Base-by-base conservation (phyloP, 1,284 basidiomycete genomes). In the Austroboletus novae-zelandiae region DNA sequence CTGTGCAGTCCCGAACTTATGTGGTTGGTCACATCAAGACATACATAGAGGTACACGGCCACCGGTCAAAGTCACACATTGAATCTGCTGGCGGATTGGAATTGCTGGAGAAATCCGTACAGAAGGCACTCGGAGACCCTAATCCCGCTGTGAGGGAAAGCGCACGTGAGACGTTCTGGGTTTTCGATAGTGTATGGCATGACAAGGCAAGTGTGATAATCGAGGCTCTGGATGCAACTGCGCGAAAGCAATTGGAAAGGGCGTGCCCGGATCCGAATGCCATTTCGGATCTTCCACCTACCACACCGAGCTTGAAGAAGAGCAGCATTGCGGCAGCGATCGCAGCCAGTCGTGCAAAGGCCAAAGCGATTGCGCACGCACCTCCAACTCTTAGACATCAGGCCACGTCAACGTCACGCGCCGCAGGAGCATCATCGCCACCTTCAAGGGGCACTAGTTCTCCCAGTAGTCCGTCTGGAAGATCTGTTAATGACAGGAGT, bases 221-320 rank as follows among this genome's bases (percentile, higher is more conserved):
- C 48, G 80, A 83, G 34, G 65, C 74, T 3, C 72, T 98, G 48
- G 95, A 98, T 62, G 58, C 76, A 1, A 69, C 73, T 1, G 85
- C 84, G 3, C 79, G 81, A 57, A 97, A 92, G 71, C 89, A 94
- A 66, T 72, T 99, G 18, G 92, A 96, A 63, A 94, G 89, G 68
- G 83, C 76, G 1, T 88, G 89, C 60, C 89, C 91, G 0, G 74
- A 81, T 58, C 77, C 80, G 8, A 70, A 74, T 27, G 65, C 65
- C 9, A 64, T 77, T 5, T 65, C 67, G 3, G 66, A 59, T 40
- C 55, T 79, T 37, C 62, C 73, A 13, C 64, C 73, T 9, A 70
- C 75, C 3, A 78, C 80, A 13, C 78, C 83, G 11, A 78, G 78
- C 42, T 61, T 70, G 20, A 91, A 89, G 72, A 91, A 90, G 69